These are phyloP conservation scores for Citrus australasica DNA, from an alignment of 345 rosid genomes.

Conservation along the genomic window DNA sequence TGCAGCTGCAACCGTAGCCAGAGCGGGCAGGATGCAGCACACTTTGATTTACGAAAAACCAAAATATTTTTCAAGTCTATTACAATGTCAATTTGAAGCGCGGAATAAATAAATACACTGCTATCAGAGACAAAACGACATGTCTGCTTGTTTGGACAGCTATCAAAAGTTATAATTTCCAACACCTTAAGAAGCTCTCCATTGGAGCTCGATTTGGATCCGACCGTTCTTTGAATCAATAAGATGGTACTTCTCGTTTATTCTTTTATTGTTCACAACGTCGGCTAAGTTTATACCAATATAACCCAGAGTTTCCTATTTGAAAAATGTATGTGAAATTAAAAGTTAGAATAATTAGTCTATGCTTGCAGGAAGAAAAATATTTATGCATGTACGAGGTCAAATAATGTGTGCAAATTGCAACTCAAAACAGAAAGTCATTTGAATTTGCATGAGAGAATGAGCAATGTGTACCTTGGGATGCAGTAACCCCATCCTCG, in stretches of 20 bases:
- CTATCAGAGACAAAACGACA: not conserved
- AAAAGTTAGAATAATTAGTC: not conserved
- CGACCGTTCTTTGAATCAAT: conserved; percentile 89
- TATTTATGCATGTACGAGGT: not conserved
- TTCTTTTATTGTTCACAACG: conserved; percentile 71
- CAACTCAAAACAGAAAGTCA: not conserved
- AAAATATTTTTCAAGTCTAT: not conserved
- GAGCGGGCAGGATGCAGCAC: too few species aligned
- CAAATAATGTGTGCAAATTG: not conserved
- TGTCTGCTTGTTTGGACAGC: too few species aligned
- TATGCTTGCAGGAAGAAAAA: not conserved
- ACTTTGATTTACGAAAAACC: not conserved
- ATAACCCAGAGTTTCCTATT: conserved; percentile 74
- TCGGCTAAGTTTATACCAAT: conserved; percentile 59
- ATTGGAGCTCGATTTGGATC: conserved; percentile 77
- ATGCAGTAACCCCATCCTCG: conserved; percentile 74
- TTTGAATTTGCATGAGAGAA: not conserved
- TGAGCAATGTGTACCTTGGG: conserved; percentile 53
- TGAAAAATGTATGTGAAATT: not conserved
- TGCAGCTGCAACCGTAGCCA: too few species aligned
- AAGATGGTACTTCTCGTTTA: conserved; percentile 80
- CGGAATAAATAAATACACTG: not conserved
- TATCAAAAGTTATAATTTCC: not conserved
- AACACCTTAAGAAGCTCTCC: conserved; percentile 45
- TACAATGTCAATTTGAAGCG: not conserved